Evolutionary conservation across 23 red algal species (phyloP).

Genomic region (Porphyridium purpureum): DNA sequence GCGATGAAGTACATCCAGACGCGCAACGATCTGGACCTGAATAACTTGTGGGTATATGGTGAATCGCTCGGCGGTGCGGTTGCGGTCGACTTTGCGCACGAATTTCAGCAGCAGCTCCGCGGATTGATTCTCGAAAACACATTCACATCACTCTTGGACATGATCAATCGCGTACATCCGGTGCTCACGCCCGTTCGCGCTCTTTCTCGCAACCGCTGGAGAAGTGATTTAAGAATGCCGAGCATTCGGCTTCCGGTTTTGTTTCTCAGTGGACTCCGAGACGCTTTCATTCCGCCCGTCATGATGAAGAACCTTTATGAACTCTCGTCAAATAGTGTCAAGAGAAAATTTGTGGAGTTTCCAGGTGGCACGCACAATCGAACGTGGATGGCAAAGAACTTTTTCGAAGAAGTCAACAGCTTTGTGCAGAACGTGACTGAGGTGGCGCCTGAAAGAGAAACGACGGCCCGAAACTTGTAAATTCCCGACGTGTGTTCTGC

Average conservation of each 20-base stretch:
- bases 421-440: no score
- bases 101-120: conserved; percentile 48
- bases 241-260: conserved; percentile 50
- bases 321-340: conserved; percentile 13
- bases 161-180: conserved; percentile 76
- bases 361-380: conserved; percentile 70
- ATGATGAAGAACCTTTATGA: conserved; percentile 90
- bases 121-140: conserved; percentile 85
- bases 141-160: conserved; percentile 82
- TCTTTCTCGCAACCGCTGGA: conserved; percentile 70
- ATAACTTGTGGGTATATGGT: conserved; percentile 70
- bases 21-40: conserved; percentile 36
- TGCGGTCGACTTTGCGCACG: conserved; percentile 54
- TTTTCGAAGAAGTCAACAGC: conserved; percentile 27
- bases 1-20: conserved; percentile 57
- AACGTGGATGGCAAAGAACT: conserved; percentile 74
- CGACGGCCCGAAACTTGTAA: no score
- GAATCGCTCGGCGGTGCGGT: conserved; percentile 92
- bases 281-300: conserved; percentile 70
- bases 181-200: conserved; percentile 51
- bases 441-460: no score
- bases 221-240: conserved; percentile 37
- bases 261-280: conserved; percentile 72
- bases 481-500: no score
- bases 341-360: conserved; percentile 69